Base-by-base conservation (phyloP, 1,284 basidiomycete genomes). In the Ustilago sp. region DNA sequence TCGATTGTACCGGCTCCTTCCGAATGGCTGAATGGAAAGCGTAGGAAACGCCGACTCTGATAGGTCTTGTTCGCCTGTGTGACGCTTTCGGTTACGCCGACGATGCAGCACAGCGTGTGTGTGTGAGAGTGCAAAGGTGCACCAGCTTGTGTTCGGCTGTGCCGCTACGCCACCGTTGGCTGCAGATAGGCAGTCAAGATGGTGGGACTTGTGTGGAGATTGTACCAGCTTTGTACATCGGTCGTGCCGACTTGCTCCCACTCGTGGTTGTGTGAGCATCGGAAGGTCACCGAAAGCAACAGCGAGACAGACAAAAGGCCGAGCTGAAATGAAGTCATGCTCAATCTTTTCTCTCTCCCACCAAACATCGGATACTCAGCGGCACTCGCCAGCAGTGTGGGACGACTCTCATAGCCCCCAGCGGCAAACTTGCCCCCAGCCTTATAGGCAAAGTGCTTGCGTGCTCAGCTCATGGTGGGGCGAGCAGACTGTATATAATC, bases 31-130 rank as follows among this genome's bases (percentile, higher is more conserved):
- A 31, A 4, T 50, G 6, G 15, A 31, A 7, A 11, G 6, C n/a
- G 3, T 50, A 23, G 48, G 28, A 32, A 23, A 28, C 7, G 8
- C 45, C 45, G 45, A 50, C 5, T 4, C 28, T 32, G 9, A n/a
- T 11, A 12, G 23, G 28, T 4, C 6, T 31, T 4, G 13, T 13
- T 4, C 5, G 28, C n/a, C 13, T n/a, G 23, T 34, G 28, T 50
- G 48, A 11, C 13, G 19, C 35, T 8, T 19, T 54, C 52, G 52
- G 52, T 8, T 54, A 48, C 45, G 45, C 48, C 48, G 48, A 50
- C 23, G 23, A n/a, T 31, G 48, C 31, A 32, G 48, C 48, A 48
- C 3, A 28, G 45, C 9, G 15, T 41, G 8, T 35, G 23, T 28
- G 23, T 3, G 23, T 3, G 23, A 3, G 23, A 28, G 23, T 28